Evolutionary conservation across 768 basidiomycete genomes (phyloP).

Genomic region (Leccinum variicolor): DNA sequence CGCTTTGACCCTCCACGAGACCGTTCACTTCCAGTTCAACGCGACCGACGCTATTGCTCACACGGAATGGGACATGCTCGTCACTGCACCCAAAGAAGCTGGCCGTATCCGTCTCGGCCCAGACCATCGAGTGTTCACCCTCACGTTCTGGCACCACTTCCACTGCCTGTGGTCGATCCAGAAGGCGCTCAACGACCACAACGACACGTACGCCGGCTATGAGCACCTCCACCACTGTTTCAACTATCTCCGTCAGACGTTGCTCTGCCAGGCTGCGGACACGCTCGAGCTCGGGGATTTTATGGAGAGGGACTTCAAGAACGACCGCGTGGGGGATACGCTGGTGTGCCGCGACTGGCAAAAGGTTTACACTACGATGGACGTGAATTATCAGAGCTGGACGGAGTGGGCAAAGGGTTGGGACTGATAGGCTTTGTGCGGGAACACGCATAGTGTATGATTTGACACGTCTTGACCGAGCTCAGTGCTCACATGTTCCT

Average conservation of each 20-base stretch:
- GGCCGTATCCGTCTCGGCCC: constrained; percentile 13
- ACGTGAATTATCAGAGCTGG: constrained; percentile 7
- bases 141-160: constrained; percentile 11
- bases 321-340: constrained; percentile 11
- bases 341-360: constrained; percentile 12
- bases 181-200: constrained; percentile 7
- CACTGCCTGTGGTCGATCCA: constrained; percentile 16
- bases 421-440: constrained; percentile 3
- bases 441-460: neutral
- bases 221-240: constrained; percentile 13
- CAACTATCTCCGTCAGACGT: constrained; percentile 11
- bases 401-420: constrained; percentile 8
- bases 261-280: constrained; percentile 15
- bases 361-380: constrained; percentile 1
- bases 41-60: constrained; percentile 1
- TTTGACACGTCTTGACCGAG: neutral
- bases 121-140: constrained; percentile 10
- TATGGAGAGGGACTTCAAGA: constrained; percentile 11
- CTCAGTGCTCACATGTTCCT: neutral
- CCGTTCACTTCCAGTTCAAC: constrained; percentile 7
- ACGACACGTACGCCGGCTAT: constrained; percentile 5
- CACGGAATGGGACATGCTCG: constrained; percentile 10
- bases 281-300: constrained; percentile 15
- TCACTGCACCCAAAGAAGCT: constrained; percentile 5
- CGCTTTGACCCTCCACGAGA: constrained; percentile 15